Evolutionary conservation across 768 basidiomycete genomes (phyloP), one percentile per base, ranked within the genome.

Genomic region (Leccinellum rugosiceps): DNA sequence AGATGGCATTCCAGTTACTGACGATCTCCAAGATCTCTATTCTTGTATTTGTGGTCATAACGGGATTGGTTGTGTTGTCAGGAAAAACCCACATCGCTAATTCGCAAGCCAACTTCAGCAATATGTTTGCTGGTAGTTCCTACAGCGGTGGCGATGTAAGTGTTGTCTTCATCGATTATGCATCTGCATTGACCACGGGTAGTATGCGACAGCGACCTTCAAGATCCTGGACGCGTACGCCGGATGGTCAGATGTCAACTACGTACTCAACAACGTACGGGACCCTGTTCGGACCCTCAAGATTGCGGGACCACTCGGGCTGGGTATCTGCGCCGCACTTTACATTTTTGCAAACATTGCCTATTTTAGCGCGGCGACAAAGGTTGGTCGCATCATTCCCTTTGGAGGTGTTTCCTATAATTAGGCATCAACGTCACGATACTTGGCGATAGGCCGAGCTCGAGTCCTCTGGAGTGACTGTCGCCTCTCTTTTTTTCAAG

Each of bases 161-260:
- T 57, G 26, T 43, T 13, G 3, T 35, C 7, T 30, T 1, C 3
- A 2, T 23, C 23, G 2, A 21, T 7, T 25, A 19, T 43, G 5
- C 31, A 0, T 9, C 0, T 17, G 23, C 11, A 30, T 55, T 17
- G 48, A 43, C n/a, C 2, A 26, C 11, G 41, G 7, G n/a, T 52
- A 84, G 83, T 86, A 83, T 55, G 83, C 82, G 1, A 82, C 83
- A 0, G 84, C 82, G 3, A 83, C 77, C 1, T 83, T 82, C 77
- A 83, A 85, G 58, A 81, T 85, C 25, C 69, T 85, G 23, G 73
- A 75, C 53, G 65, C 77, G 2, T 81, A 78, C 55, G 45, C 65
- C 2, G 83, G 83, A 6, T 84, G 83, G 83, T 80, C 79, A 2
- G 80, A 78, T 46, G 78, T 80, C 25, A 83, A 83, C 62, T 82